These are phyloP conservation scores for Anisogramma anomala DNA, from an alignment of 2,329 filamentous ascomycete genomes.

Conservation along the genomic window DNA sequence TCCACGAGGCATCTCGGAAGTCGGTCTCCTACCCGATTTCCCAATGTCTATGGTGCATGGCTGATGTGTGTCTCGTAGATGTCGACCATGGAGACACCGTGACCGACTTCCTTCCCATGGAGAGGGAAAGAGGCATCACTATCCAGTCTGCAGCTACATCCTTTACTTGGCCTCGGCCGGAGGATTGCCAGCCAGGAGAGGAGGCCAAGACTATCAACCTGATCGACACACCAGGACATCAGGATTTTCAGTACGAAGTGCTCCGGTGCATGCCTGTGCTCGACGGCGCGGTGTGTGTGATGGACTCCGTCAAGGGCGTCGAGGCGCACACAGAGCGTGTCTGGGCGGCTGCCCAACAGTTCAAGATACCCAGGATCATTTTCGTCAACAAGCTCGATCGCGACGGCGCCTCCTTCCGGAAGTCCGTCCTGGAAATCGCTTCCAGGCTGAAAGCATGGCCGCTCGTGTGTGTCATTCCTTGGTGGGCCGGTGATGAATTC, in stretches of 20 bases:
- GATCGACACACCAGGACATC: constrained; percentile 93
- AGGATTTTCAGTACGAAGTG: constrained; percentile 96
- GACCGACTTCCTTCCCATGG: constrained; percentile 90
- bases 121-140: constrained; percentile 85
- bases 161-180: constrained; percentile 67
- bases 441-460: constrained; percentile 72
- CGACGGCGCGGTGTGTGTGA: constrained; percentile 26
- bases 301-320: constrained; percentile 41
- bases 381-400: constrained; percentile 81
- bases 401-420: constrained; percentile 69
- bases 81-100: constrained; percentile 95
- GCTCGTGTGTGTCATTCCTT: constrained; percentile 86
- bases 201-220: constrained; percentile 65
- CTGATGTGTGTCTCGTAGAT: constrained; percentile 36
- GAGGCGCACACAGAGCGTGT: constrained; percentile 96
- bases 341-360: constrained; percentile 80
- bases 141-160: constrained; percentile 96
- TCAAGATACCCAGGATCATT: constrained; percentile 70
- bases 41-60: background rate
- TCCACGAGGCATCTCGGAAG: constrained; percentile 74
- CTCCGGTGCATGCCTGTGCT: constrained; percentile 58
- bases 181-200: constrained; percentile 28
- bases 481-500: constrained; percentile 76
- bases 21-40: constrained; percentile 22
- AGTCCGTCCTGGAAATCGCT: constrained; percentile 77